Evolutionary conservation across 179 eudicot species (phyloP).

Genomic region (Camellia oleifera): DNA sequence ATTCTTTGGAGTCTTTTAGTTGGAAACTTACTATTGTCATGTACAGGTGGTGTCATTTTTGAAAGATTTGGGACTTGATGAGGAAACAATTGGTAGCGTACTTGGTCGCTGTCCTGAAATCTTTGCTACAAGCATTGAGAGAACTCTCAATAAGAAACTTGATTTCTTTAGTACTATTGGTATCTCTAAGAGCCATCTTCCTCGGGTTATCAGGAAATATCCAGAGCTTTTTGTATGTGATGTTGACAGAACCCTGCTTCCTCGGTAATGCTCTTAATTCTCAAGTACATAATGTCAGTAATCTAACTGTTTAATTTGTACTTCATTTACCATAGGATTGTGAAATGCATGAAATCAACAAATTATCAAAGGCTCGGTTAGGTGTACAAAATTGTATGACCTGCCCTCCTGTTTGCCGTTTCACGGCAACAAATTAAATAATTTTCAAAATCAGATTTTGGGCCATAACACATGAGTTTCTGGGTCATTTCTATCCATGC

Average conservation of each 20-base stretch:
- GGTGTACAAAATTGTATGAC: neutral
- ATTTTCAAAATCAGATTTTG: neutral
- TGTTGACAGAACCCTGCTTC: conserved; percentile 48
- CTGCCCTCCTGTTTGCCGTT: neutral
- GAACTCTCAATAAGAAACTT: conserved; percentile 59
- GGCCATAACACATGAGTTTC: neutral
- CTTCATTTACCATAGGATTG: neutral
- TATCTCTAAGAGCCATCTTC: conserved; percentile 46
- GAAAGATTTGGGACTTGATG: conserved; percentile 61
- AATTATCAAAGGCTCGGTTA: neutral
- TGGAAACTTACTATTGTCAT: neutral
- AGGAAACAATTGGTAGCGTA: conserved; percentile 43
- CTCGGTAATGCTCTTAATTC: conserved; percentile 51
- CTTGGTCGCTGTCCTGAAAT: conserved; percentile 80
- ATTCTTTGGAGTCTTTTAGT: neutral
- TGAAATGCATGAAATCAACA: neutral
- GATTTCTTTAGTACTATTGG: conserved; percentile 57
- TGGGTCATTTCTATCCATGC: neutral
- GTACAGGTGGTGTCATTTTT: conserved; percentile 69
- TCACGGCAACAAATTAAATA: neutral
- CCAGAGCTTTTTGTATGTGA: conserved; percentile 77
- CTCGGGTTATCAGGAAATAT: conserved; percentile 73
- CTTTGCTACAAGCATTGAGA: conserved; percentile 52
- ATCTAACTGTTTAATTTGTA: neutral
- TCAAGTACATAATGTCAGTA: neutral